phyloP scores from a whole-genome alignment of 2,329 filamentous ascomycete species.

The Phaeosphaeria sp. region DNA sequence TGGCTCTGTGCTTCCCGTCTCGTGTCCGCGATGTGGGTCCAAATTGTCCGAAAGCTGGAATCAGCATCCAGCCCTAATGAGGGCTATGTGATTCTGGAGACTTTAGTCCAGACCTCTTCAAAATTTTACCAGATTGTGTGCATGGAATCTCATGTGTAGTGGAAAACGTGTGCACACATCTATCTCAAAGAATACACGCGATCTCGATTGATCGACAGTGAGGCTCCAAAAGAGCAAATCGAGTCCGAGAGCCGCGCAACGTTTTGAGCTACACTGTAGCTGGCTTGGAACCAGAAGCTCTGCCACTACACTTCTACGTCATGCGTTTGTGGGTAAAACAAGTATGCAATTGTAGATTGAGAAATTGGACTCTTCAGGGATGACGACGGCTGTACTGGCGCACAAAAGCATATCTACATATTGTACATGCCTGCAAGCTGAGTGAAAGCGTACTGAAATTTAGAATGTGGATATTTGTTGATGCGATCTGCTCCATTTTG shows the following conservation, averaged over 20 bases:
- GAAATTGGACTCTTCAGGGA: not conserved
- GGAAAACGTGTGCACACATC: too few species aligned
- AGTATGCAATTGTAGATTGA: not conserved
- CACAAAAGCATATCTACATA: too few species aligned
- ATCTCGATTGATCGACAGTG: not conserved
- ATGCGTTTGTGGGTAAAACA: not conserved
- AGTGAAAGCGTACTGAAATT: too few species aligned
- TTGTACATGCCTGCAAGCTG: too few species aligned
- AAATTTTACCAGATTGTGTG: not conserved
- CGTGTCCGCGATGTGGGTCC: not conserved
- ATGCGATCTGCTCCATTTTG: too few species aligned
- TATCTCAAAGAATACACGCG: not conserved
- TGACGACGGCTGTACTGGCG: too few species aligned
- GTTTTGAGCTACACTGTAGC: not conserved
- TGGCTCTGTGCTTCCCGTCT: not conserved
- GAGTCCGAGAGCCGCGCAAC: not conserved
- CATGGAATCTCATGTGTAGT: too few species aligned
- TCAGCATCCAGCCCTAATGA: too few species aligned
- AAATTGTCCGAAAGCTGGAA: too few species aligned
- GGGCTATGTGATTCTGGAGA: too few species aligned
- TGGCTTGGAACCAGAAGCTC: not conserved
- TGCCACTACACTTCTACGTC: not conserved
- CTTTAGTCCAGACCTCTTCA: too few species aligned
- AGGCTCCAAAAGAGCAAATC: not conserved
- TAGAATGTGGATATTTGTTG: too few species aligned